Evolutionary conservation across 257 asterid genomes (phyloP), one percentile per base, ranked within the genome.

Genomic region (Ehretia macrophylla): DNA sequence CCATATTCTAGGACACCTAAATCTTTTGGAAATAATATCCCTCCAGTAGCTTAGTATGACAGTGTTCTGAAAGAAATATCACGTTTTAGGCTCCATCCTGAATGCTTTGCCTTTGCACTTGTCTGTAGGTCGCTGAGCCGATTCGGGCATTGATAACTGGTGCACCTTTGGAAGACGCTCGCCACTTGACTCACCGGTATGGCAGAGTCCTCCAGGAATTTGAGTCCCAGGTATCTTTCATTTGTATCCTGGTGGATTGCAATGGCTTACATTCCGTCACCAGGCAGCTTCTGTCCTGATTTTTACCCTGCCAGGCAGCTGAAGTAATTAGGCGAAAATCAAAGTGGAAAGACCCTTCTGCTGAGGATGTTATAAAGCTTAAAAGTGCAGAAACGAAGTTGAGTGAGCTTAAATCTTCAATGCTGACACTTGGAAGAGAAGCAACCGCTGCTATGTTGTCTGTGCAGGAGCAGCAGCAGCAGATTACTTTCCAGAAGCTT

Each of bases 111-210:
- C n/a, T n/a, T n/a, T n/a, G n/a, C n/a, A 46, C 35, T 10, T 8
- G 68, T 63, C 48, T 60, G 44, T 78, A 92, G 99, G 87, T 92
- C 56, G 79, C 86, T 27, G 95, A 88, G 77, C 89, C 95, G 58
- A 87, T 92, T 32, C 86, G 88, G 58, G 85, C 79, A 40, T 54
- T 77, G 48, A 77, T 81, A 16, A 75, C 71, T 23, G 89, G 99
- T 58, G 95, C 97, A 71, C 99, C 99, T 52, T 70, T 92, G 55
- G 99, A 86, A 76, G 99, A 92, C 74, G 99, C 97, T 51, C 99
- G 97, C 47, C 99, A 84, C 77, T 77, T 92, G 72, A 81, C 94
- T 66, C 97, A 76, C 64, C 81, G 80, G 32, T 92, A 88, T 58
- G 94, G 86, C 68, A 85, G 81, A 72, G 80, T 80, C 75, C 90